Conservation (phyloP, 1,284 basidiomycete genomes). For the Puccinia triticina region DNA sequence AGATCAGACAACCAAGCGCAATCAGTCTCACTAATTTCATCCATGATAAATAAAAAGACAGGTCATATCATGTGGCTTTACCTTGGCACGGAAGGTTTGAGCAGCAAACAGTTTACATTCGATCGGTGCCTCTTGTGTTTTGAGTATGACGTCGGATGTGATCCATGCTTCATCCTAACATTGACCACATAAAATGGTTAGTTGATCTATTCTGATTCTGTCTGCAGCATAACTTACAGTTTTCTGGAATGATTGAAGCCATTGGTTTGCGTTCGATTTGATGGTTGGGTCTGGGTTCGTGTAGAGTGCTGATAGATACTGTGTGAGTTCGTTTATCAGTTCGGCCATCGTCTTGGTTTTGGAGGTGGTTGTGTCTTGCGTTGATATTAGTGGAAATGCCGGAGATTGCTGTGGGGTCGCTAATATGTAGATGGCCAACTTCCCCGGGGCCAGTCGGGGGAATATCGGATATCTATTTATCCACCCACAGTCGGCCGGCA, state of each 20-base stretch:
- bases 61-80: constrained; percentile 60
- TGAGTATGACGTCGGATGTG: constrained; percentile 86
- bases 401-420: too few species aligned
- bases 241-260: constrained; percentile 95
- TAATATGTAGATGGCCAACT: too few species aligned
- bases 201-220: constrained; percentile 57
- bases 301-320: constrained; percentile 65
- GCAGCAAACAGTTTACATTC: constrained; percentile 91
- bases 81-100: constrained; percentile 94
- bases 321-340: constrained; percentile 49
- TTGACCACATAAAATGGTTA: constrained; percentile 52
- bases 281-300: constrained; percentile 75
- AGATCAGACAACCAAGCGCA: constrained; percentile 35
- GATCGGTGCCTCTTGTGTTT: constrained; percentile 74
- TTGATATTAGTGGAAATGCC: too few species aligned
- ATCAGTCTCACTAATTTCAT: neutral
- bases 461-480: too few species aligned
- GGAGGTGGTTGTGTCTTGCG: too few species aligned
- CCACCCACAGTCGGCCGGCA: too few species aligned
- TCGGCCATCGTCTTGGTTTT: constrained; percentile 14
- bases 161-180: constrained; percentile 88
- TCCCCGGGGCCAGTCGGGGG: too few species aligned
- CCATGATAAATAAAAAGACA: constrained; percentile 31
- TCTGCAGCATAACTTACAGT: constrained; percentile 72
- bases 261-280: constrained; percentile 81